A percentile compares a stretch with the other conserved stretches of the same genome.
These are phyloP conservation scores for Eucalyptus microcorys DNA, from an alignment of 345 rosid species.

Conservation along the genomic window DNA sequence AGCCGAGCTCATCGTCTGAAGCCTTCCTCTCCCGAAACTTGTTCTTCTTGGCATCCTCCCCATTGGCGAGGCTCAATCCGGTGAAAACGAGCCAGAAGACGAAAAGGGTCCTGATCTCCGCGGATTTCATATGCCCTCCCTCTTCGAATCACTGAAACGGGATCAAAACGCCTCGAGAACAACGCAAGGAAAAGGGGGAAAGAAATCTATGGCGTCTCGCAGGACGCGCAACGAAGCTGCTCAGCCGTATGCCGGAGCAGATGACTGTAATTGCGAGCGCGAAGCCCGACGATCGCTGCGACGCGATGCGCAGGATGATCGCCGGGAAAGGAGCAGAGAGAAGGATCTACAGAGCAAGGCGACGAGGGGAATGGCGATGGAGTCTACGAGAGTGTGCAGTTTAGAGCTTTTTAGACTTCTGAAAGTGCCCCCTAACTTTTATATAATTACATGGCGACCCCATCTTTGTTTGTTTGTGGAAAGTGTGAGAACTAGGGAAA, in stretches of 20 bases:
- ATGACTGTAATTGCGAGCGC: background rate
- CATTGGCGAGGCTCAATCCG: conserved; percentile 10
- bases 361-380: background rate
- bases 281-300: background rate
- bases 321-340: background rate
- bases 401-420: background rate
- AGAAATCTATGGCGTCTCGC: background rate
- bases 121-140: background rate
- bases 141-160: background rate
- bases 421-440: background rate
- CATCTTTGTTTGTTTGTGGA: background rate
- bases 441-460: background rate
- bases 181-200: background rate
- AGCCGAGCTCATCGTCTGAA: conserved; percentile 67
- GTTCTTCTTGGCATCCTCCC: conserved; percentile 28
- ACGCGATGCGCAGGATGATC: background rate
- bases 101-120: conserved; percentile 13
- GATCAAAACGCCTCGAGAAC: background rate
- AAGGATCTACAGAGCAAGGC: background rate
- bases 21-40: conserved; percentile 80
- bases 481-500: no score
- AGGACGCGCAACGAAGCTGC: background rate
- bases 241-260: background rate
- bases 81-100: background rate
- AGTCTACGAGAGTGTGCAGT: background rate